Evolutionary conservation across 2,329 filamentous ascomycete genomes (phyloP).

Genomic region (Aspergillus luchuensis): DNA sequence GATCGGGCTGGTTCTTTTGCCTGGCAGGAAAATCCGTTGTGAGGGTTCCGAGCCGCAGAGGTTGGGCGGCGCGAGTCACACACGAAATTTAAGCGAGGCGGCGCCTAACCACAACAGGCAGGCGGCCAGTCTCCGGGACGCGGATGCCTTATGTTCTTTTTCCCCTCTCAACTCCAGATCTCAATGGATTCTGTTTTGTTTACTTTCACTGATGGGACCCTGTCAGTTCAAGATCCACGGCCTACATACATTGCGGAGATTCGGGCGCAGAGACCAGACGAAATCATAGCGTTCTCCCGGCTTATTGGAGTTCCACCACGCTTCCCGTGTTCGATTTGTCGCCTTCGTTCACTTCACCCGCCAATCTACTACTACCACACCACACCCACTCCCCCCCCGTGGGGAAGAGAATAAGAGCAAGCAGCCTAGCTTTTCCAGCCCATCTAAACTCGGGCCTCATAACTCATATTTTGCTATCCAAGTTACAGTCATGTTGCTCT

Average conservation of each 20-base stretch:
- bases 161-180: constrained; percentile 5
- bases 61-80: constrained; percentile 37
- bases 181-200: too few species aligned
- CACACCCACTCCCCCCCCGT: neutral
- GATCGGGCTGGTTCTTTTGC: constrained; percentile 16
- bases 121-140: constrained; percentile 13
- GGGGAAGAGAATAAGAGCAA: neutral
- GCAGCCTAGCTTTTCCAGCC: constrained; percentile 2
- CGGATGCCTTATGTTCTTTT: constrained; percentile 5
- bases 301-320: too few species aligned
- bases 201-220: too few species aligned
- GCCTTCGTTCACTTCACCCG: too few species aligned
- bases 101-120: constrained; percentile 40
- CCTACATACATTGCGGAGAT: neutral
- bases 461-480: constrained; percentile 23
- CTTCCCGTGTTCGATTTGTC: too few species aligned
- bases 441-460: constrained; percentile 3
- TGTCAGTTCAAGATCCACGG: neutral
- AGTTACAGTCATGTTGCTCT: constrained; percentile 23
- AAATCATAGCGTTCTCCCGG: too few species aligned
- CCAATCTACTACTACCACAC: too few species aligned
- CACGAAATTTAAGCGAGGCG: constrained; percentile 51
- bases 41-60: constrained; percentile 32
- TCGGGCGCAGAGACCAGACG: too few species aligned
- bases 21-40: constrained; percentile 29